These are phyloP conservation scores for Alternaria infectoria DNA, from an alignment of 2,329 filamentous ascomycete species.

Conservation along the genomic window DNA sequence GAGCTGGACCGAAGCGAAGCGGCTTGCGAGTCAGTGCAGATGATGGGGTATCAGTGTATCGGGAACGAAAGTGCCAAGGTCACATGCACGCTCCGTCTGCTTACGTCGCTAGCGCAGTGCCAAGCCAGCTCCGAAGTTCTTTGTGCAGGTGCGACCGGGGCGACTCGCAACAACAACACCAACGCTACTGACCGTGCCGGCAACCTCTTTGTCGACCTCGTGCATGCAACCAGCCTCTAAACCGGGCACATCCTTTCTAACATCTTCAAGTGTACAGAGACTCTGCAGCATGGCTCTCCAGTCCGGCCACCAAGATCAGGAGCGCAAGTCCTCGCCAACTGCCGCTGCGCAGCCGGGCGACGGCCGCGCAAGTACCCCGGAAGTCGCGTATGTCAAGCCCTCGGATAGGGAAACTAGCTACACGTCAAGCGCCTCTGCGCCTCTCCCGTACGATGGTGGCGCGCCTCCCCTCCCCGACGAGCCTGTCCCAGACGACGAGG, in stretches of 20 bases:
- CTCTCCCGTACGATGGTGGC: conserved; percentile 36
- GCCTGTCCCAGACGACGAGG: conserved; percentile 51
- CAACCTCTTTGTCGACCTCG: conserved; percentile 19
- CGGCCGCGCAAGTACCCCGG: conserved; percentile 10
- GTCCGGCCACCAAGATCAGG: conserved; percentile 12
- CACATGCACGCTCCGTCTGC: conserved; percentile 6
- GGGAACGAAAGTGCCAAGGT: conserved; percentile 1
- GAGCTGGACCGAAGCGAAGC: conserved; percentile 21
- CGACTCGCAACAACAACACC: not conserved
- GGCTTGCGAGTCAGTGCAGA: conserved; percentile 17
- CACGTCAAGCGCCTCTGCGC: conserved; percentile 18
- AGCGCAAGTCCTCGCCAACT: conserved; percentile 18
- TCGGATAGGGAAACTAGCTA: conserved; percentile 16
- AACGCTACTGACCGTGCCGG: conserved; percentile 4
- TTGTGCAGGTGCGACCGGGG: conserved; percentile 7
- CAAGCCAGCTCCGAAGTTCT: not conserved
- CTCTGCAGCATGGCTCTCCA: conserved; percentile 20
- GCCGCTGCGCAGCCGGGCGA: conserved; percentile 13
- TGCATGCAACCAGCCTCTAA: conserved; percentile 23
- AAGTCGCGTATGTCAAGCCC: conserved; percentile 8
- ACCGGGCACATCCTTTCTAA: conserved; percentile 24
- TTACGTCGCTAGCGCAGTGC: conserved; percentile 4
- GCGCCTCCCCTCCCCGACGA: conserved; percentile 57
- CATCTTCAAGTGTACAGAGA: conserved; percentile 15
- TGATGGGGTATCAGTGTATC: conserved; percentile 7